Conservation (phyloP, 177 flowering plant species). For the Telopea speciosissima region DNA sequence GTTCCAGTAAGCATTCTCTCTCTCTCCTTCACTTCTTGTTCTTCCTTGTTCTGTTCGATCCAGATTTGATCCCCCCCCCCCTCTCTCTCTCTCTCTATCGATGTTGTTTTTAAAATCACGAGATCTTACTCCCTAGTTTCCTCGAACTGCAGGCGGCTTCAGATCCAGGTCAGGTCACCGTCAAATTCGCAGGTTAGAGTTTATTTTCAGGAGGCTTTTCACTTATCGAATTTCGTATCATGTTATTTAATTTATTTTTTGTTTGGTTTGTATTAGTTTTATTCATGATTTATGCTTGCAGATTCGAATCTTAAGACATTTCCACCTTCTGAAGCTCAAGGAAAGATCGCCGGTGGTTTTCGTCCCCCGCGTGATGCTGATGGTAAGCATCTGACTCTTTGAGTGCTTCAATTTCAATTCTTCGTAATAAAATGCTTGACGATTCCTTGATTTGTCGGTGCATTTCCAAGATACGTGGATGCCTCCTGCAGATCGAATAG, state of each 20-base stretch:
- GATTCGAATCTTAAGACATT: slow-evolving; percentile 77
- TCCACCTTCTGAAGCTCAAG: slow-evolving; percentile 65
- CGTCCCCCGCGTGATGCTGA: slow-evolving; percentile 89
- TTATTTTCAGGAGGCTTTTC: not conserved
- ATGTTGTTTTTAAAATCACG: not conserved
- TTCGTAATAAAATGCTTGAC: not conserved
- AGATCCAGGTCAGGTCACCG: slow-evolving; percentile 58
- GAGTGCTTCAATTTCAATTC: not conserved
- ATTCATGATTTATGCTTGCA: slow-evolving; percentile 21
- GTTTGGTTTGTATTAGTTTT: slow-evolving; percentile 3
- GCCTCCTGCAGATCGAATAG: too few relatives aligned
- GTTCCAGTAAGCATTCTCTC: slow-evolving; percentile 55
- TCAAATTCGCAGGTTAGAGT: slow-evolving; percentile 58
- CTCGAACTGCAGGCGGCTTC: slow-evolving; percentile 54
- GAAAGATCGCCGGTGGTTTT: slow-evolving; percentile 66
- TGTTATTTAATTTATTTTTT: not conserved
- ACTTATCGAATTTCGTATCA: not conserved
- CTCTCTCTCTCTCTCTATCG: not conserved
- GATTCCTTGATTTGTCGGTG: too few relatives aligned
- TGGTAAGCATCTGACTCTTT: slow-evolving; percentile 36
- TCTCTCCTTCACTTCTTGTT: not conserved
- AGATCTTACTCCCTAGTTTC: slow-evolving; percentile 21
- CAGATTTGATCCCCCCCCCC: not conserved
- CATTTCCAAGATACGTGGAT: too few relatives aligned
- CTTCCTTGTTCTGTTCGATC: not conserved